These are phyloP conservation scores for Calvatia gigantea DNA, from an alignment of 768 basidiomycete genomes.

Conservation along the genomic window DNA sequence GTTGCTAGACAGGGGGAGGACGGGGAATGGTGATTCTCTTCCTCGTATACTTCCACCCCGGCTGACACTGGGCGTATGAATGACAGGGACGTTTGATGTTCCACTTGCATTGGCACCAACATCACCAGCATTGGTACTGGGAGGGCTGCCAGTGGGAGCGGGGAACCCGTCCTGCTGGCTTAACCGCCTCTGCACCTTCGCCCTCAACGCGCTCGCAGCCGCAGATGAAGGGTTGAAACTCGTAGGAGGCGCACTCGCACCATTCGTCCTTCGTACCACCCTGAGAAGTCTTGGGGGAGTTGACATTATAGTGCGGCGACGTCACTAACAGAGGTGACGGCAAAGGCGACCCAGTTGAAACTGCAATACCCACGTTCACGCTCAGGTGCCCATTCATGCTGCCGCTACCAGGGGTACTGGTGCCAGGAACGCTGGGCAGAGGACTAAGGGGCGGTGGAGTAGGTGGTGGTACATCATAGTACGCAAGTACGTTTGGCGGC, in stretches of 20 bases:
- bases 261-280: neutral
- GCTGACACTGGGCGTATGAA: neutral
- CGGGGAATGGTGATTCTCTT: constrained; percentile 48
- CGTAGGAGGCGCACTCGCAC: neutral
- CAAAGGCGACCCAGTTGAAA: constrained; percentile 9
- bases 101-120: neutral
- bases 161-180: constrained; percentile 1
- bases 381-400: constrained; percentile 6
- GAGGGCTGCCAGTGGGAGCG: too few species aligned
- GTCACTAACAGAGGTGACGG: constrained; percentile 6
- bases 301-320: neutral
- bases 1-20: constrained; percentile 22
- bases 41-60: constrained; percentile 27
- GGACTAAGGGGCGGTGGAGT: constrained; percentile 47
- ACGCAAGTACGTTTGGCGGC: constrained; percentile 37
- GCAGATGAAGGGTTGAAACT: constrained; percentile 5
- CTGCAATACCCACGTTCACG: constrained; percentile 8
- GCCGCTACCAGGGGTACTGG: neutral
- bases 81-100: neutral
- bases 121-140: neutral
- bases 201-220: constrained; percentile 7
- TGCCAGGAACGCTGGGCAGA: constrained; percentile 32
- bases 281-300: neutral
- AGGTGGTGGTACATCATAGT: constrained; percentile 49
- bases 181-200: constrained; percentile 7